phyloP scores from a whole-genome alignment of 768 basidiomycete genomes.

The Rubroboletus pulcherrimus region DNA sequence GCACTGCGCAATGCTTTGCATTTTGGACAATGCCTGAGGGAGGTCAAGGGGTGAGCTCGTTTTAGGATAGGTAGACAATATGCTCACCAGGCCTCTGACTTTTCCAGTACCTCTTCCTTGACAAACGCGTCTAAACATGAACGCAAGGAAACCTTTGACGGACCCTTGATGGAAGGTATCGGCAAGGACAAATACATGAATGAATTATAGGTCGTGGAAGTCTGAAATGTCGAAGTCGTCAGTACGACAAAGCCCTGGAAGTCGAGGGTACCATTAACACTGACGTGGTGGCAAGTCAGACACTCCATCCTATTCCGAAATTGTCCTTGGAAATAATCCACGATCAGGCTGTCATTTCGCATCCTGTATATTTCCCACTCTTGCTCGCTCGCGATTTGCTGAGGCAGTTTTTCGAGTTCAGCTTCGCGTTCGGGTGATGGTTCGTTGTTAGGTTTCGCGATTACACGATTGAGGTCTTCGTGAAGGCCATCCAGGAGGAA shows the following conservation, averaged over 20 bases:
- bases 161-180: constrained; percentile 62
- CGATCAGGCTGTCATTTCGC: constrained; percentile 90
- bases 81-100: constrained; percentile 87
- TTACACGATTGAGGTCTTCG: constrained; percentile 81
- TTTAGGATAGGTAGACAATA: not conserved
- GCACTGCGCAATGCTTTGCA: constrained; percentile 89
- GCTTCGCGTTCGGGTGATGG: constrained; percentile 79
- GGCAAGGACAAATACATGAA: constrained; percentile 95
- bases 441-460: constrained; percentile 62
- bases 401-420: constrained; percentile 81
- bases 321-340: constrained; percentile 97
- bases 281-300: constrained; percentile 82
- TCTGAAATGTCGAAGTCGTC: constrained; percentile 44
- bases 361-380: constrained; percentile 91
- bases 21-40: constrained; percentile 84
- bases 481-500: constrained; percentile 92
- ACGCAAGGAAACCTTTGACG: constrained; percentile 62
- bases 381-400: constrained; percentile 84
- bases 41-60: not conserved
- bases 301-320: constrained; percentile 89
- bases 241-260: constrained; percentile 8
- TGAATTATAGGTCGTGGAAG: constrained; percentile 94
- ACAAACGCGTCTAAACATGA: constrained; percentile 89
- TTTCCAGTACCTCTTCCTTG: constrained; percentile 84
- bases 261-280: constrained; percentile 12